Base-by-base conservation (phyloP, 352 stramenopile genomes). In the Globisporangium recalcitrans region DNA sequence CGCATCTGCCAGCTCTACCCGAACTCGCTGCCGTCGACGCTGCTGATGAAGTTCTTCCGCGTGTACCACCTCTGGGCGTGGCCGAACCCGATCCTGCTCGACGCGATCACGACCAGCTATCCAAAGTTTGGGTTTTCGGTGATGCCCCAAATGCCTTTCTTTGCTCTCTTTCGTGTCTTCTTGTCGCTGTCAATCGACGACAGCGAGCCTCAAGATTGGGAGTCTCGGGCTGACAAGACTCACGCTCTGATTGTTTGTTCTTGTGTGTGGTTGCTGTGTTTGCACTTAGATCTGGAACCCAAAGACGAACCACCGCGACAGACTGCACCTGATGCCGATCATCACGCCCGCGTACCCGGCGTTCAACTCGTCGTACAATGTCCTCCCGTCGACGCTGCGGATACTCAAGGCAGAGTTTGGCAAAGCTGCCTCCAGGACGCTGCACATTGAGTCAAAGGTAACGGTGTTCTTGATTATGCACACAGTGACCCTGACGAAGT, bases 281-380 rank as follows among this genome's bases (percentile, higher is more conserved):
- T 21, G 24, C 7, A 31, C 32, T 36, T 31, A 96, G 82, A 83
- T 87, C 27, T 98, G 93, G 93, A 96, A 97, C 60, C 88, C 91
- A 11, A 91, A 87, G 64, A 49, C 68, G 9, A 92, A 96, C 63
- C 75, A 77, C 21, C 75, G 82, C 6, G 94, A 99, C 73, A 77
- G 87, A 21, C 71, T 76, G 22, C 95, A 99, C 67, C 70, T 99
- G 42, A 99, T 99, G 96, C 97, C 97, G 19, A 99, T 99, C 69
- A 98, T 99, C 67, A 99, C 98, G 1, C 98, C 98, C 4, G 92
- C 94, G 47, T 99, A 98, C 70, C 98, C 98, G 13, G 88, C 82
- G 16, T 98, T 98, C 83, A 99, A 99, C 73, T 99, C 96, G 42
- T 97, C 96, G 4, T 99, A 98, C 75, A 99, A 98, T 70, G 95